Base-by-base conservation (phyloP, 1,284 basidiomycete genomes). In the Fomitopsis pinicola region DNA sequence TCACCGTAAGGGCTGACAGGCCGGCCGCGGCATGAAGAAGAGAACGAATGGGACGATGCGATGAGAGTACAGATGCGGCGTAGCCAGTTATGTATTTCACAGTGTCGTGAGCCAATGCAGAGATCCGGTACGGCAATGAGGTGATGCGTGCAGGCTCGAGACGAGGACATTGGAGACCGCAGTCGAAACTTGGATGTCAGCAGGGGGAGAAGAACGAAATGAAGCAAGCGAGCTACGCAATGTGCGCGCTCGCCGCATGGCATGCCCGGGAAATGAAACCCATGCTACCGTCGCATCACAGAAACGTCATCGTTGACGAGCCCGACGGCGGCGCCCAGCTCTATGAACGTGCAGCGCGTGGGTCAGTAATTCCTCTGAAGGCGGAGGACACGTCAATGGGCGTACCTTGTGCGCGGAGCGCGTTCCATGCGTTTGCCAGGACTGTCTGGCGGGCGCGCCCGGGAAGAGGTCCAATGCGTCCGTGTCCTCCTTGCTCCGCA, bases 401-500 rank as follows among this genome's bases (percentile, higher is more conserved):
- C 68, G 59, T 62, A 67, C 68, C 62, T 65, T 64, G 36, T 65
- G 68, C 12, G 57, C 59, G 12, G 58, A 53, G 19, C 63, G 64
- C 35, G 61, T 62, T 3, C 64, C 66, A 46, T 70, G 68, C 28
- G 67, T 66, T 63, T 69, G 64, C 67, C 68, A 68, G 48, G 64
- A 57, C 65, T 55, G 55, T 57, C 63, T 55, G 42, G 59, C 28
- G 46, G 55, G 42, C 30, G 58, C 26, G 35, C 26, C 53, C 15
- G 33, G 59, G 63, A 67, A 63, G 10, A 68, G 58, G 52, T 61
- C 69, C 40, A 68, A 62, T 35, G 68, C 70, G 55, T 71, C 72
- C 12, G 68, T 59, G 55, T 70, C 70, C 53, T 71, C 69, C 63
- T 66, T 71, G 64, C 67, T 68, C 62, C 66, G 68, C 62, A 70